Base-by-base conservation (phyloP, 345 rosid species). In the Carallia brachiata region DNA sequence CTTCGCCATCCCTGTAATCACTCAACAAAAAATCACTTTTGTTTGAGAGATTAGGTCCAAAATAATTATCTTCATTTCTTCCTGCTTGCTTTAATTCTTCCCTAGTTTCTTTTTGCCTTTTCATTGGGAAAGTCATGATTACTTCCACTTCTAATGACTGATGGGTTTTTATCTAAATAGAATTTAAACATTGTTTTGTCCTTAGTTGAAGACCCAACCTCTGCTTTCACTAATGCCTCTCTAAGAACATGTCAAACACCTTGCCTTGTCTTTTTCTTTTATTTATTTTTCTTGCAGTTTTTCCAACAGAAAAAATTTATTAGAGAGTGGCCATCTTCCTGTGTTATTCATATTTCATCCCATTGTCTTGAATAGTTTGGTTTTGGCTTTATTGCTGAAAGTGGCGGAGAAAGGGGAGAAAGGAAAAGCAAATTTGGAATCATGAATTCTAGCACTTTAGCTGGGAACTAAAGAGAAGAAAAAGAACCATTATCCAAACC, bases 81-180 rank as follows among this genome's bases (percentile, higher is more conserved):
- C 66, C 65, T 16, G 40, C 65, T 69, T 52, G 9, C 50, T 62
- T 79, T 73, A 36, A 23, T 58, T 13, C 17, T 30, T 67, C 70
- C 62, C 52, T 59, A 50, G 70, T 70, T 54, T 53, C 53, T 69
- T 17, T 61, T 19, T 70, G 44, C 77, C 67, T 74, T 72, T 36
- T 16, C 34, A 57, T 66, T 53, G 13, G 66, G 66, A 16, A 3
- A 48, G 79, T 72, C 62, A 86, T 86, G 85, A 82, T 77, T 78
- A 77, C 12, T 73, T 72, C 85, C 88, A 83, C 78, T 83, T 73
- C 71, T 67, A 71, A 66, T 39, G 70, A 60, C 73, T 18, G 52
- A 52, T 64, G 75, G 73, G 71, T 62, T 70, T 73, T 58, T 75
- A 68, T 19, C 61, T 50, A 56, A 31, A 44, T 17, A 17, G 28